phyloP scores from a whole-genome alignment of 257 asterid species.

The Nicotiana otophora region DNA sequence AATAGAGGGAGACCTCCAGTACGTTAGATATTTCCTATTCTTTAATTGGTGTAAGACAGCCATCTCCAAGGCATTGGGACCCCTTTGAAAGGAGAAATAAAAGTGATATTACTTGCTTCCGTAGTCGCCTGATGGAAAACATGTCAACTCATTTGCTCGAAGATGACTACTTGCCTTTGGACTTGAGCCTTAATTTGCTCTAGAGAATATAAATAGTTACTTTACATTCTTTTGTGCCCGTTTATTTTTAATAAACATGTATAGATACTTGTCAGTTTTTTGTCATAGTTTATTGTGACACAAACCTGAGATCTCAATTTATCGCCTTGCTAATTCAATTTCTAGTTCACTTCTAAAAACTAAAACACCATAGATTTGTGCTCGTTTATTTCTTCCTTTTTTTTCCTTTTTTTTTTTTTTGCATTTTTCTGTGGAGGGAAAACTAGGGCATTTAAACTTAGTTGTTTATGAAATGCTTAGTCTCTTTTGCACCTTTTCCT shows the following conservation, averaged over 20 bases:
- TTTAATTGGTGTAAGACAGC: conserved; percentile 27
- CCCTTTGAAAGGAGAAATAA: conserved; percentile 26
- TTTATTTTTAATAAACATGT: conserved; percentile 10
- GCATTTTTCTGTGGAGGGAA: neutral
- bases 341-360: neutral
- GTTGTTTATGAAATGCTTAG: neutral
- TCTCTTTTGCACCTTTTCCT: neutral
- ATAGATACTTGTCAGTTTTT: neutral
- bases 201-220: conserved; percentile 23
- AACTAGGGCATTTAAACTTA: neutral
- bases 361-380: neutral
- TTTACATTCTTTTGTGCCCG: conserved; percentile 14
- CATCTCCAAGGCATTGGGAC: conserved; percentile 22
- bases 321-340: neutral
- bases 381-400: too few relatives aligned
- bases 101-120: conserved; percentile 37
- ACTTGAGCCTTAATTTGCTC: conserved; percentile 31
- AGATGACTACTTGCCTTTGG: conserved; percentile 29
- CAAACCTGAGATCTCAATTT: neutral
- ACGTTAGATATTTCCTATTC: conserved; percentile 30
- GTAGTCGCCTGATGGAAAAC: conserved; percentile 28
- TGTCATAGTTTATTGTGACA: neutral
- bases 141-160: conserved; percentile 32
- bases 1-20: conserved; percentile 33
- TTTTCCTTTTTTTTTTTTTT: too few relatives aligned